These are phyloP conservation scores for Solanum arcanum DNA, from an alignment of 257 asterid species.

Conservation along the genomic window DNA sequence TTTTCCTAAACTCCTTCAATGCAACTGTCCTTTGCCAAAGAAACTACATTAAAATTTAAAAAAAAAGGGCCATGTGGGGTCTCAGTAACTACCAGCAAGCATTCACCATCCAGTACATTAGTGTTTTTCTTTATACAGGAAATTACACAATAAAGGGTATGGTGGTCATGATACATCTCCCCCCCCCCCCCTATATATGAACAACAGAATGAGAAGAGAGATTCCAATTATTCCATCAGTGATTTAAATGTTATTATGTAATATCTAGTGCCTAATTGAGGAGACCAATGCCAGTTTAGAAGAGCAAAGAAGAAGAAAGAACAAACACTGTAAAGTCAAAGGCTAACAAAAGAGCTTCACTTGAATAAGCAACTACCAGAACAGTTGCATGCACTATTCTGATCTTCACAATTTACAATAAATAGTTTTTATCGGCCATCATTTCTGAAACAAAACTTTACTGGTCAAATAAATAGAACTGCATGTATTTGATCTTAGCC, in stretches of 20 bases:
- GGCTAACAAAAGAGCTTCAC: background rate
- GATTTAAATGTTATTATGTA: background rate
- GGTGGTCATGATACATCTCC: background rate
- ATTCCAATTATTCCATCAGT: background rate
- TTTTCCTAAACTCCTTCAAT: too few species aligned
- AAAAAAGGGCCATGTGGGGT: background rate
- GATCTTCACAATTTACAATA: background rate
- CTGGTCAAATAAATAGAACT: background rate
- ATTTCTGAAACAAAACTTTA: background rate
- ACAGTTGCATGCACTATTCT: background rate
- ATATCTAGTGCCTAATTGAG: background rate
- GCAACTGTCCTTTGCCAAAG: background rate
- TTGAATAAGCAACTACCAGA: background rate
- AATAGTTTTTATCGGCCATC: background rate
- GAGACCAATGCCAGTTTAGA: background rate
- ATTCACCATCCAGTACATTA: slow-evolving; percentile 4
- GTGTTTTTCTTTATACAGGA: background rate
- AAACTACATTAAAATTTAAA: background rate
- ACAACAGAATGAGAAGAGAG: background rate
- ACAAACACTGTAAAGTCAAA: background rate
- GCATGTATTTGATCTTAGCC: background rate
- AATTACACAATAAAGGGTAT: background rate
- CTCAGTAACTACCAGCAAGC: slow-evolving; percentile 6
- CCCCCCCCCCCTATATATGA: background rate
- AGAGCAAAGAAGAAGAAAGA: background rate